phyloP scores from a whole-genome alignment of 164 flowering plant species.

The grape (Vitis vinifera) region ASM3070453v1 NC_081821.1:6677501-6678000 shows the following conservation, averaged over 20 bases:
- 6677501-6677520: too few relatives aligned
- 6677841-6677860: slow-evolving; percentile 75
- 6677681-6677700: slow-evolving; percentile 12
- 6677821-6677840: slow-evolving; percentile 72
- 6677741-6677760: slow-evolving; percentile 63
- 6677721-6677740: slow-evolving; percentile 43
- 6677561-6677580: too few relatives aligned
- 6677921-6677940: slow-evolving; percentile 51
- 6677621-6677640: neutral
- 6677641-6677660: neutral
- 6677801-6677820: slow-evolving; percentile 64
- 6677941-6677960: slow-evolving; percentile 77
- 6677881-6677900: slow-evolving; percentile 80
- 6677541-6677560: too few relatives aligned
- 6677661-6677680: neutral
- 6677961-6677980: slow-evolving; percentile 87
- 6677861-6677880: slow-evolving; percentile 48
- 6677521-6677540: too few relatives aligned
- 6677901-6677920: slow-evolving; percentile 42
- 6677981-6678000: slow-evolving; percentile 60
- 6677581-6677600: neutral
- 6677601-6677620: neutral
- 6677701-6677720: slow-evolving; percentile 35
- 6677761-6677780: slow-evolving; percentile 47
- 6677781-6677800: slow-evolving; percentile 52